Evolutionary conservation across 108 stramenopile genomes (phyloP).

Genomic region (Stephanodiscus minutulus): DNA sequence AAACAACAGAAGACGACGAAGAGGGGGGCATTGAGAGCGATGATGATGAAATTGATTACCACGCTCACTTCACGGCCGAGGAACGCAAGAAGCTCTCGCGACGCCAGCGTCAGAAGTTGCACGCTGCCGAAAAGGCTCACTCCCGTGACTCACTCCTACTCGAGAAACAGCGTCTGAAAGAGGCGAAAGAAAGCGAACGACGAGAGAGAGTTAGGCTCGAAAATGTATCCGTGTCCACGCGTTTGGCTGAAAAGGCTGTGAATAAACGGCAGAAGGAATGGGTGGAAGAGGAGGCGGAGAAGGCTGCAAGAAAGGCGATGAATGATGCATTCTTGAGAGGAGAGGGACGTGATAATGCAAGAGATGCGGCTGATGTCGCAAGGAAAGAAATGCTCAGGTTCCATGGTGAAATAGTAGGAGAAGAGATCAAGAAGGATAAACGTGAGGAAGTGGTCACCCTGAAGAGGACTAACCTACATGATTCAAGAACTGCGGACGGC

Average conservation of each 20-base stretch:
- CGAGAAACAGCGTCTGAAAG: conserved; percentile 43
- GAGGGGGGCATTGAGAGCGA: conserved; percentile 35
- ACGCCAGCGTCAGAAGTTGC: conserved; percentile 57
- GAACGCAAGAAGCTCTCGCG: conserved; percentile 52
- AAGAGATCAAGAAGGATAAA: conserved; percentile 11
- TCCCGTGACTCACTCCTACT: conserved; percentile 46
- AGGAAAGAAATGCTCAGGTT: conserved; percentile 29
- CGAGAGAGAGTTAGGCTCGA: conserved; percentile 41
- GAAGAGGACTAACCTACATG: neutral
- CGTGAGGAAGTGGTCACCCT: neutral
- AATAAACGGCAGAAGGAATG: conserved; percentile 50
- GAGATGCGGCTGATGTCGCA: conserved; percentile 53
- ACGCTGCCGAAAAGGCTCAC: conserved; percentile 64
- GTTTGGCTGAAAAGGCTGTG: conserved; percentile 54
- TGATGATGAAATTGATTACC: conserved; percentile 44
- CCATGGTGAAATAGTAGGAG: conserved; percentile 50
- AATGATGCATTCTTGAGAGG: conserved; percentile 62
- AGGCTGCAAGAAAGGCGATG: conserved; percentile 60
- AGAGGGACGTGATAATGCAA: conserved; percentile 49
- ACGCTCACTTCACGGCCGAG: conserved; percentile 46
- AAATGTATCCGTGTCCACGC: conserved; percentile 32
- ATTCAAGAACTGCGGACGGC: neutral
- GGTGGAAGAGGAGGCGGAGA: conserved; percentile 59
- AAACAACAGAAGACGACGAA: conserved; percentile 40
- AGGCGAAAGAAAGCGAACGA: conserved; percentile 50